Conservation (phyloP, 2,329 filamentous ascomycete species). For the Fusarium tricinctum region DNA sequence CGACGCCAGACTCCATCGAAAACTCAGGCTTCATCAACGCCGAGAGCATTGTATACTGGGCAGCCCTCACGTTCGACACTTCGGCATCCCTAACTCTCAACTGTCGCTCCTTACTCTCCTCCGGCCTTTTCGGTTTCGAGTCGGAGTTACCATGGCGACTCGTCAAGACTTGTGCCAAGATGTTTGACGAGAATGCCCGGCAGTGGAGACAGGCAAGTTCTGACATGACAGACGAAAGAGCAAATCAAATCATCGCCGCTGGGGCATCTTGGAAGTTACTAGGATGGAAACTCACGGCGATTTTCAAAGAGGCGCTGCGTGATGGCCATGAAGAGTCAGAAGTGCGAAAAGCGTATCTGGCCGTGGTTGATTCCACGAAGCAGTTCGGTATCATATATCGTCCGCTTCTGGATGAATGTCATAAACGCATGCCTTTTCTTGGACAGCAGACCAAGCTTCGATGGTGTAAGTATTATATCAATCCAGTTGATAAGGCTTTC, state of each 20-base stretch:
- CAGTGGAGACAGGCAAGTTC: slow-evolving; percentile 46
- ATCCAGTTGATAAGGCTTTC: no score
- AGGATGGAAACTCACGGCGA: slow-evolving; percentile 52
- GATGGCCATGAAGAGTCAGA: slow-evolving; percentile 52
- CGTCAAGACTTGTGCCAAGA: slow-evolving; percentile 48
- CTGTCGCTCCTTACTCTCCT: slow-evolving; percentile 56
- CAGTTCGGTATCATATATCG: slow-evolving; percentile 50
- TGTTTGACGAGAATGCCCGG: slow-evolving; percentile 50
- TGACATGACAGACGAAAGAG: slow-evolving; percentile 52
- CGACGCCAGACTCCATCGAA: slow-evolving; percentile 48
- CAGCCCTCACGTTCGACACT: slow-evolving; percentile 59
- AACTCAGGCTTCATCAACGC: slow-evolving; percentile 54
- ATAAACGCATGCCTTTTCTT: slow-evolving; percentile 52
- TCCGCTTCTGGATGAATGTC: slow-evolving; percentile 50
- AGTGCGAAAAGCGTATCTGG: slow-evolving; percentile 47
- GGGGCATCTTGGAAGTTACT: slow-evolving; percentile 52
- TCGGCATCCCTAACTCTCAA: slow-evolving; percentile 59
- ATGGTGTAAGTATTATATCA: slow-evolving; percentile 48
- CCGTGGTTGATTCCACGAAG: slow-evolving; percentile 47
- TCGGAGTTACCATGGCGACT: slow-evolving; percentile 51
- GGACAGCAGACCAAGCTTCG: slow-evolving; percentile 51
- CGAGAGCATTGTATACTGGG: slow-evolving; percentile 59
- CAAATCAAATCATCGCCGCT: slow-evolving; percentile 51
- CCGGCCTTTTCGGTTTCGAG: slow-evolving; percentile 55
- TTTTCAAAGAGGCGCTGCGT: slow-evolving; percentile 53